phyloP scores from a whole-genome alignment of 768 basidiomycete species.

The Phaeotremella skinneri region DNA sequence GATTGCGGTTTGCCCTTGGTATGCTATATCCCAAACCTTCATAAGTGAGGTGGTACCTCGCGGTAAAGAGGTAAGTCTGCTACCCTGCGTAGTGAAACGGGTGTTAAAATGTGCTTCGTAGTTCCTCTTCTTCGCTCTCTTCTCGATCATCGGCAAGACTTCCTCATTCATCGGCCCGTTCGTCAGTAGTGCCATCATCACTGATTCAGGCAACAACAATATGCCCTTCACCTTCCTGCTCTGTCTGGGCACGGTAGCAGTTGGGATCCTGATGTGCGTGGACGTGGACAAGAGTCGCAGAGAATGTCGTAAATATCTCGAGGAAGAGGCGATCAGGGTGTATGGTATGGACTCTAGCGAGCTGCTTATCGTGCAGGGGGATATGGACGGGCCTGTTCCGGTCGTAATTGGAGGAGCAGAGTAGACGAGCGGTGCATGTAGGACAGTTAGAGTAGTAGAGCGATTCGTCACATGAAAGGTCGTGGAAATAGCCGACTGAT shows the following conservation, averaged over 20 bases:
- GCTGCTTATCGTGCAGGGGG: neutral
- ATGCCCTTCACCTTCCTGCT: constrained; percentile 50
- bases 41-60: constrained; percentile 71
- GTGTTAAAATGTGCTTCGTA: constrained; percentile 4
- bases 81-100: neutral
- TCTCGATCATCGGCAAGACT: constrained; percentile 61
- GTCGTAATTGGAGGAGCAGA: neutral
- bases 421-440: neutral
- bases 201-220: constrained; percentile 41
- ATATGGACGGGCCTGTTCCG: neutral
- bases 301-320: constrained; percentile 43
- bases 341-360: constrained; percentile 7
- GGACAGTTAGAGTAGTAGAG: too few relatives aligned
- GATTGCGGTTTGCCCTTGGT: constrained; percentile 76
- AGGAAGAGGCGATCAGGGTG: constrained; percentile 40
- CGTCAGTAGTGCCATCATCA: constrained; percentile 43
- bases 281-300: constrained; percentile 36
- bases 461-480: too few relatives aligned
- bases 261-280: constrained; percentile 36
- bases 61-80: constrained; percentile 62
- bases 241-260: constrained; percentile 33
- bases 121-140: constrained; percentile 77
- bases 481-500: too few relatives aligned
- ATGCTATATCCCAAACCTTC: constrained; percentile 64
- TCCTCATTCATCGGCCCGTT: constrained; percentile 47